These are phyloP conservation scores for Lyophyllum atratum DNA, from an alignment of 768 basidiomycete species.

Conservation along the genomic window DNA sequence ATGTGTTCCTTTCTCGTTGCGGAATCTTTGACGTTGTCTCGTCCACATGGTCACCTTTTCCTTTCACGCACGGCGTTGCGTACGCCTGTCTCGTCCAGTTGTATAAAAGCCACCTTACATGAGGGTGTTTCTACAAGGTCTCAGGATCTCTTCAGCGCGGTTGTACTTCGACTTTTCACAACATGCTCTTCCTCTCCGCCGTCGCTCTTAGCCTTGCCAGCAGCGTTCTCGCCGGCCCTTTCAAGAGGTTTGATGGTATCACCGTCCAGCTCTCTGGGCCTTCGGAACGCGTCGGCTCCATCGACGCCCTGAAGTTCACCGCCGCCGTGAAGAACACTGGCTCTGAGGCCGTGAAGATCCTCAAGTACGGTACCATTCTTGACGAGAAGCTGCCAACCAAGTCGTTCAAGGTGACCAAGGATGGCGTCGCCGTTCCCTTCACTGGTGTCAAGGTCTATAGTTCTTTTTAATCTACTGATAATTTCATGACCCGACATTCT, in stretches of 20 bases:
- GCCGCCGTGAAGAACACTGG: conserved; percentile 44
- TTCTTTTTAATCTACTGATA: no score
- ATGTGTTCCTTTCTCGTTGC: neutral
- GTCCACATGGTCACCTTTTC: neutral
- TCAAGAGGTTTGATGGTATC: conserved; percentile 32
- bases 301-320: conserved; percentile 40
- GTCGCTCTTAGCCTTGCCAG: conserved; percentile 27
- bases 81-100: neutral
- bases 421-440: conserved; percentile 39
- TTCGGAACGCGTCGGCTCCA: conserved; percentile 31
- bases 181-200: neutral
- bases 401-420: conserved; percentile 44
- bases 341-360: conserved; percentile 38
- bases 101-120: neutral
- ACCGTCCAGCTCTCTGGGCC: conserved; percentile 31
- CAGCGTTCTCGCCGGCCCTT: conserved; percentile 30
- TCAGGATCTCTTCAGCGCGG: neutral
- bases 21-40: neutral
- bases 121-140: neutral
- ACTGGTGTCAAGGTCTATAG: conserved; percentile 41
- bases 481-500: no score
- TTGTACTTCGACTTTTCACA: neutral
- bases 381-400: conserved; percentile 43
- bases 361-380: conserved; percentile 48
- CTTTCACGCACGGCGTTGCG: neutral